Evolutionary conservation across 2,329 filamentous ascomycete genomes (phyloP).

Genomic region (Fusarium tricinctum): DNA sequence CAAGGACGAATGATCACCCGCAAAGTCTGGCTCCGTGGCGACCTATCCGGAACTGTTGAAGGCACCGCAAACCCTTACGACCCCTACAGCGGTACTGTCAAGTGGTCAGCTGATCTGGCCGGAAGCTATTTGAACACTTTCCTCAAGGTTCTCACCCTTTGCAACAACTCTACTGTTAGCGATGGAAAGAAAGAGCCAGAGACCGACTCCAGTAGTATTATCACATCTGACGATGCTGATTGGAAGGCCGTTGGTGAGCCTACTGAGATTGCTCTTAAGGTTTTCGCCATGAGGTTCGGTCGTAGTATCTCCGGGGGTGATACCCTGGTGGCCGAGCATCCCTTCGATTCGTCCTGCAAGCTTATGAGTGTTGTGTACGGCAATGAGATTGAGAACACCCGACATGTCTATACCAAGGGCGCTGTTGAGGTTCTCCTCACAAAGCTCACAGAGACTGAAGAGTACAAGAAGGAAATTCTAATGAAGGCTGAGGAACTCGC

Average conservation of each 20-base stretch:
- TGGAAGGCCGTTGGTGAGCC: conserved; percentile 76
- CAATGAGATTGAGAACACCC: conserved; percentile 52
- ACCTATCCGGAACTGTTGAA: conserved; percentile 66
- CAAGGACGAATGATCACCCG: conserved; percentile 76
- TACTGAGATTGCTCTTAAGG: conserved; percentile 81
- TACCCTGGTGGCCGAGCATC: conserved; percentile 73
- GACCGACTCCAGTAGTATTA: conserved; percentile 63
- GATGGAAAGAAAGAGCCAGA: conserved; percentile 63
- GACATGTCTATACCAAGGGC: conserved; percentile 69
- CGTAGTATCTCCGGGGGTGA: conserved; percentile 62
- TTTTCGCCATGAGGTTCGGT: conserved; percentile 78
- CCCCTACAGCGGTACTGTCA: conserved; percentile 68
- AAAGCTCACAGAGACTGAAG: conserved; percentile 63
- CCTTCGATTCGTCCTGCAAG: conserved; percentile 81
- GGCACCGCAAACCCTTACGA: conserved; percentile 72
- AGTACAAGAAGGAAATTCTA: conserved; percentile 62
- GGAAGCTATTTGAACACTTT: conserved; percentile 62
- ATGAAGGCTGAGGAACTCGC: conserved; percentile 69
- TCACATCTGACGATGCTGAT: conserved; percentile 59
- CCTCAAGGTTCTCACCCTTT: conserved; percentile 69
- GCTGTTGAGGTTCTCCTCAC: conserved; percentile 70
- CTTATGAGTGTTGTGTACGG: conserved; percentile 79
- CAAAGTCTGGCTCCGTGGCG: conserved; percentile 71
- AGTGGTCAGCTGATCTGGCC: conserved; percentile 59
- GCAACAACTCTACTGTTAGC: conserved; percentile 70